Percentiles rank a stretch among this genome's conserved stretches.
phyloP scores from a whole-genome alignment of 768 basidiomycete species.

The Amanita phalloides region DNA sequence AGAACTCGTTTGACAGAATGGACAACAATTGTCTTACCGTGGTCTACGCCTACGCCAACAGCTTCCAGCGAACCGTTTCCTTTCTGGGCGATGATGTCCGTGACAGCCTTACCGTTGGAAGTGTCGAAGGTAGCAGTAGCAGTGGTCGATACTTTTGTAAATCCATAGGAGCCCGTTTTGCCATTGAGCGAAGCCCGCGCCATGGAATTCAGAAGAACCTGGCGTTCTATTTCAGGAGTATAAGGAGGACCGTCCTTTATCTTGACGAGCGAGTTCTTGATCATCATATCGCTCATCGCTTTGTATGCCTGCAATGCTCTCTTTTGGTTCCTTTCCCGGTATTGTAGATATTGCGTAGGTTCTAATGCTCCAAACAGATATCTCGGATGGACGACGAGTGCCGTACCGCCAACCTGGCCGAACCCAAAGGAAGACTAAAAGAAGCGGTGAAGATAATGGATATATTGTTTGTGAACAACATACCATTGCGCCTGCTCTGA shows the following conservation, averaged over 20 bases:
- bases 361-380: slow-evolving; percentile 82
- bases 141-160: slow-evolving; percentile 50
- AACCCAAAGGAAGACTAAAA: slow-evolving; percentile 88
- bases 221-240: slow-evolving; percentile 70
- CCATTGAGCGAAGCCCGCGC: slow-evolving; percentile 74
- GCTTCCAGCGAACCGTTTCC: slow-evolving; percentile 24
- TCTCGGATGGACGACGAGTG: slow-evolving; percentile 81
- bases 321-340: slow-evolving; percentile 54
- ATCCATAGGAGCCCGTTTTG: slow-evolving; percentile 83
- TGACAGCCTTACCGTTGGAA: slow-evolving; percentile 58
- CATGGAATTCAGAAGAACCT: slow-evolving; percentile 85
- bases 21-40: slow-evolving; percentile 38
- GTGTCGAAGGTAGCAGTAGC: slow-evolving; percentile 41
- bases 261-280: slow-evolving; percentile 84
- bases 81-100: slow-evolving; percentile 35
- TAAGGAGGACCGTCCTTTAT: slow-evolving; percentile 94
- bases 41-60: slow-evolving; percentile 82
- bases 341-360: slow-evolving; percentile 66
- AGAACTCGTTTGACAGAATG: slow-evolving; percentile 5
- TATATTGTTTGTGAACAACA: slow-evolving; percentile 11
- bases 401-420: slow-evolving; percentile 95
- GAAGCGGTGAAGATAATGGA: not conserved
- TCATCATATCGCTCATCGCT: slow-evolving; percentile 94
- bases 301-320: slow-evolving; percentile 73
- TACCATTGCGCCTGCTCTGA: slow-evolving; percentile 82